Percentiles rank a stretch among this genome's conserved stretches.
These are phyloP conservation scores for Hypoxylon sp. DNA, from an alignment of 2,329 filamentous ascomycete genomes.

Conservation along the genomic window DNA sequence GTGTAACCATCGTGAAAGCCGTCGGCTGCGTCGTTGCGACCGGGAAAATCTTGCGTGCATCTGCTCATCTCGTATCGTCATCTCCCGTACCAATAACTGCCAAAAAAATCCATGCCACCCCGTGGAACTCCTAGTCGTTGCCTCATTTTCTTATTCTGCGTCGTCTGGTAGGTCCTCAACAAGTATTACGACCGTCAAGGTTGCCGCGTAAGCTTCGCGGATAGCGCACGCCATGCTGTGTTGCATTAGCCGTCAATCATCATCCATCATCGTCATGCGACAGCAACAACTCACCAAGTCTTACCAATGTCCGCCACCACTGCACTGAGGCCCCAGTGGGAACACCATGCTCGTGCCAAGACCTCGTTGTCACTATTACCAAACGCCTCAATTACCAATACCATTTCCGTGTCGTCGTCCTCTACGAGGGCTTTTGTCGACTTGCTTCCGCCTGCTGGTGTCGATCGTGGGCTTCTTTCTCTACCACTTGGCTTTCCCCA, in stretches of 20 bases:
- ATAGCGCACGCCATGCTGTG: conserved; percentile 75
- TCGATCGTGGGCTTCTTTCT: conserved; percentile 38
- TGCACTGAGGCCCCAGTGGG: conserved; percentile 76
- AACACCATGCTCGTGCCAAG: conserved; percentile 78
- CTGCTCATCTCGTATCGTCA: conserved; percentile 11
- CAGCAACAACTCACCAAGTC: conserved; percentile 65
- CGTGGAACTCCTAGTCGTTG: conserved; percentile 17
- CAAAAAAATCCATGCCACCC: conserved; percentile 15
- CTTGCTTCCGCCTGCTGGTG: conserved; percentile 37
- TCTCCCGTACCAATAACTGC: conserved; percentile 15
- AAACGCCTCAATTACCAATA: conserved; percentile 76
- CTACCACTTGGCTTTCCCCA: conserved; percentile 61
- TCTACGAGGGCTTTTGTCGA: conserved; percentile 32
- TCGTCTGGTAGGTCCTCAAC: conserved; percentile 61
- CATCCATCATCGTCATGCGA: conserved; percentile 18
- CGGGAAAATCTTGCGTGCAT: conserved; percentile 9
- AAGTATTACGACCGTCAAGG: conserved; percentile 75
- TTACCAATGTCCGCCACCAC: conserved; percentile 73
- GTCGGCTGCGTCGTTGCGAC: conserved; percentile 15
- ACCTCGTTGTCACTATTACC: conserved; percentile 80
- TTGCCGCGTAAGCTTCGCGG: conserved; percentile 77
- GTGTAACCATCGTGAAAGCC: conserved; percentile 34
- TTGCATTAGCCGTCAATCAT: conserved; percentile 30
- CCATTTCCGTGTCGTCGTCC: conserved; percentile 67
- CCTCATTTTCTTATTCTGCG: conserved; percentile 33